Evolutionary conservation across 2,329 filamentous ascomycete genomes (phyloP).

Genomic region (Pseudocercospora cruenta): DNA sequence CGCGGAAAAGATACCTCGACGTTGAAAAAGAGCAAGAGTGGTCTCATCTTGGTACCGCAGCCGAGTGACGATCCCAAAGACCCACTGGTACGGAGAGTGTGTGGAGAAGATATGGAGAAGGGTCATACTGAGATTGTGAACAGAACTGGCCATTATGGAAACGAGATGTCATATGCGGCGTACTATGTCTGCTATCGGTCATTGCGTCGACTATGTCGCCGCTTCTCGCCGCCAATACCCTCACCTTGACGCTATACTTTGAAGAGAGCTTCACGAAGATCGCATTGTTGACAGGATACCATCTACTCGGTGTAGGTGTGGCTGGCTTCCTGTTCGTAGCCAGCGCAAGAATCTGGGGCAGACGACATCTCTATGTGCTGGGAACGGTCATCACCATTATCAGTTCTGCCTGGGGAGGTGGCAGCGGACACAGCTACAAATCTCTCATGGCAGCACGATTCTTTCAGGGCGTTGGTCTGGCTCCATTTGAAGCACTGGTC

Average conservation of each 20-base stretch:
- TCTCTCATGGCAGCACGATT: slow-evolving; percentile 78
- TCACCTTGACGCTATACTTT: slow-evolving; percentile 74
- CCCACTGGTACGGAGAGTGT: slow-evolving; percentile 62
- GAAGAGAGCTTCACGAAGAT: slow-evolving; percentile 68
- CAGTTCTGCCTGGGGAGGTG: slow-evolving; percentile 78
- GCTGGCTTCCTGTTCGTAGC: slow-evolving; percentile 86
- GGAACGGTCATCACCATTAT: slow-evolving; percentile 74
- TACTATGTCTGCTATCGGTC: slow-evolving; percentile 78
- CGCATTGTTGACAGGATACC: slow-evolving; percentile 84
- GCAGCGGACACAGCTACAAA: slow-evolving; percentile 66
- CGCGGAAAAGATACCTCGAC: slow-evolving; percentile 21
- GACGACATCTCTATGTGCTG: slow-evolving; percentile 82
- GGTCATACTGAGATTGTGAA: slow-evolving; percentile 9
- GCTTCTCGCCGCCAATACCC: slow-evolving; percentile 84
- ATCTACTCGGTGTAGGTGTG: slow-evolving; percentile 78
- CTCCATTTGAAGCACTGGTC: slow-evolving; percentile 86
- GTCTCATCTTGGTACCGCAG: slow-evolving; percentile 77
- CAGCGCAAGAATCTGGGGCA: slow-evolving; percentile 87
- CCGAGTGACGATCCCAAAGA: slow-evolving; percentile 91
- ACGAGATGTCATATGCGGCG: slow-evolving; percentile 77
- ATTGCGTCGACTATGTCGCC: slow-evolving; percentile 83
- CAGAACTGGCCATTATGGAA: slow-evolving; percentile 86
- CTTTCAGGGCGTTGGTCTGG: slow-evolving; percentile 82
- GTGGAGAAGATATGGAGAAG: slow-evolving; percentile 12
- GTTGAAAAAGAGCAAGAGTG: slow-evolving; percentile 36